Evolutionary conservation across 345 rosid species (phyloP), one percentile per base, ranked within the genome.

Genomic region (Ceriops decandra): DNA sequence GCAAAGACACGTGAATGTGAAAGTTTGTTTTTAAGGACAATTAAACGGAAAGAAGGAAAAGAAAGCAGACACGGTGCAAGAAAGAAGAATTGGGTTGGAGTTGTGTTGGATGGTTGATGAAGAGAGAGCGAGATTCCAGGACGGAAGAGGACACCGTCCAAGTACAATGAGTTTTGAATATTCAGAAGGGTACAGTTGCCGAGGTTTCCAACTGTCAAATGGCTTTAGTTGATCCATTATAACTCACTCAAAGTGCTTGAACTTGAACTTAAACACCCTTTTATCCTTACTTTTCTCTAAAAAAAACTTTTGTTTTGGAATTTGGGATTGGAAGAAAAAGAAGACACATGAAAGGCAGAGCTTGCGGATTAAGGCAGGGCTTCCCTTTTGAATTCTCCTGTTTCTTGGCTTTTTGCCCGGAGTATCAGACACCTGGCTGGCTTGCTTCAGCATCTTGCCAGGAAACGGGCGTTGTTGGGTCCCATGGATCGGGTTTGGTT

Each of bases 41-140:
- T 88, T 86, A 85, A 90, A 80, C 84, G 74, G 68, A 74, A 75
- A 67, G 62, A 36, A 27, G 31, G 65, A 73, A 8, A 60, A 71
- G 46, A 60, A 73, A 75, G 75, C 69, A 64, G 64, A 30, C 28
- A 33, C 20, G 24, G 27, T 52, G 35, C n/a, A 32, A 47, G 11
- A 27, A 27, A 16, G 58, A 10, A 16, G 27, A 36, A 54, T 2
- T 42, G 19, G 19, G 49, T 42, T 13, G 7, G 49, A 19, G 30
- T 58, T 6, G 19, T 8, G 4, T 42, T 42, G 17, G 10, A 20
- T 17, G 6, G 21, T 1, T 20, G 7, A 31, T 3, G 51, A 5
- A 35, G 57, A 62, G 57, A 62, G 46, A 63, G 64, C 67, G 77
- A 68, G 74, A 76, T 71, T 71, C 67, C 47, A 31, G 77, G 75